Evolutionary conservation across 1,284 basidiomycete genomes (phyloP).

Genomic region (Sphagnurus paluster): DNA sequence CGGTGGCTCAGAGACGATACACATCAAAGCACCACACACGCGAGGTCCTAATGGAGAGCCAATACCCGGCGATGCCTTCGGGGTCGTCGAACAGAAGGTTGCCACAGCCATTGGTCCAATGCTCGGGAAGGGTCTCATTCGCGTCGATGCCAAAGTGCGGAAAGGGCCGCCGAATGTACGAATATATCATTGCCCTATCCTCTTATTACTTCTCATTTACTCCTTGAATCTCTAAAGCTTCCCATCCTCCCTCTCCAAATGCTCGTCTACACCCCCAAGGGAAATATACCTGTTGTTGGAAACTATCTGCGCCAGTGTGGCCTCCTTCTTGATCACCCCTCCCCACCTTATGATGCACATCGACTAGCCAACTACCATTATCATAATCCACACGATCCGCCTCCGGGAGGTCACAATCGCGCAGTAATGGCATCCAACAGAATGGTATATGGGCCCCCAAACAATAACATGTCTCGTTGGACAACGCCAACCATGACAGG

Average conservation of each 20-base stretch:
- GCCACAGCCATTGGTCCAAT: constrained; percentile 79
- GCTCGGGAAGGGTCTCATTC: constrained; percentile 79
- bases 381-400: constrained; percentile 86
- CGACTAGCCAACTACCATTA: constrained; percentile 74
- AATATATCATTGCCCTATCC: constrained; percentile 16
- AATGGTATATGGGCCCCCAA: constrained; percentile 41
- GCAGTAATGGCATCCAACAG: constrained; percentile 42
- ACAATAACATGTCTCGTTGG: constrained; percentile 51
- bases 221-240: constrained; percentile 45
- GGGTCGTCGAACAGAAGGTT: constrained; percentile 82
- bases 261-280: constrained; percentile 90
- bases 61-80: constrained; percentile 67
- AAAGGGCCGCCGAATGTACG: constrained; percentile 63
- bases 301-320: constrained; percentile 68
- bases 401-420: constrained; percentile 63
- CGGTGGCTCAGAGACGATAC: constrained; percentile 71
- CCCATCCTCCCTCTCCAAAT: constrained; percentile 83
- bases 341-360: constrained; percentile 51
- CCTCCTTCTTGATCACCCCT: constrained; percentile 83
- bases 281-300: constrained; percentile 83
- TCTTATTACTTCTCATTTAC: constrained; percentile 8
- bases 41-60: constrained; percentile 51
- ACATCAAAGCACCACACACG: constrained; percentile 70
- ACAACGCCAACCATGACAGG: constrained; percentile 57
- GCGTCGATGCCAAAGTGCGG: constrained; percentile 79